Conservation (phyloP, 192 early-diverging fungal genomes). For the Bifiguratus adelaidae region DNA sequence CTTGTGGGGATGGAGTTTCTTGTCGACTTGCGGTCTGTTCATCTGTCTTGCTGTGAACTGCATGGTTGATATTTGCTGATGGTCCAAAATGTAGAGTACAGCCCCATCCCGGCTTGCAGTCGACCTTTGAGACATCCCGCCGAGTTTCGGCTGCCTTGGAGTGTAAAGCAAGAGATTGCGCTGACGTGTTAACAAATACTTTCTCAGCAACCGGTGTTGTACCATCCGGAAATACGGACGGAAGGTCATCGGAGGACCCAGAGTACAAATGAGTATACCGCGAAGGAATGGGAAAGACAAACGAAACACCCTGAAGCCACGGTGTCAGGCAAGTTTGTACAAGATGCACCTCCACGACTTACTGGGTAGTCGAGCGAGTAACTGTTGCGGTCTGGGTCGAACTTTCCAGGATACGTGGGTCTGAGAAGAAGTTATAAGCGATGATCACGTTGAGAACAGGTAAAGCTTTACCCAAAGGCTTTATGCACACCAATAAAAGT, state of each 20-base stretch:
- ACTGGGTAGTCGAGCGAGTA: slow-evolving; percentile 66
- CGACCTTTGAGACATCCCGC: too few species aligned
- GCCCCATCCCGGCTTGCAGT: too few species aligned
- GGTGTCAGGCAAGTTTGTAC: background rate
- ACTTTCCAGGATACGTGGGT: slow-evolving; percentile 51
- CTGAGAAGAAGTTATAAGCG: slow-evolving; percentile 10
- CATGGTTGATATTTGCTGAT: too few species aligned
- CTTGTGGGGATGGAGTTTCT: too few species aligned
- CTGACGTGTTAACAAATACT: too few species aligned
- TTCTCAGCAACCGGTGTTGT: slow-evolving; percentile 55
- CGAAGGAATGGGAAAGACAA: slow-evolving; percentile 60
- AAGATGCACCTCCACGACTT: too few species aligned
- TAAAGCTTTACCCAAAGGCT: slow-evolving; percentile 46
- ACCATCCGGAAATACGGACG: slow-evolving; percentile 62
- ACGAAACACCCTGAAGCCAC: slow-evolving; percentile 45
- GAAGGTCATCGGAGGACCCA: slow-evolving; percentile 47
- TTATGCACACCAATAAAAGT: slow-evolving; percentile 60
- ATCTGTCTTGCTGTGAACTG: too few species aligned
- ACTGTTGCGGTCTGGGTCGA: slow-evolving; percentile 28
- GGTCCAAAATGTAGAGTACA: too few species aligned
- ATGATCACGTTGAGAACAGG: slow-evolving; percentile 11
- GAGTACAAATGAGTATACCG: slow-evolving; percentile 35
- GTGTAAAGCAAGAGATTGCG: too few species aligned
- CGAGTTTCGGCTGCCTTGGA: too few species aligned
- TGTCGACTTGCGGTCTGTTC: too few species aligned